Evolutionary conservation across 352 stramenopile genomes (phyloP), one percentile per base, ranked within the genome.

Genomic region (Phytophthora multivora): DNA sequence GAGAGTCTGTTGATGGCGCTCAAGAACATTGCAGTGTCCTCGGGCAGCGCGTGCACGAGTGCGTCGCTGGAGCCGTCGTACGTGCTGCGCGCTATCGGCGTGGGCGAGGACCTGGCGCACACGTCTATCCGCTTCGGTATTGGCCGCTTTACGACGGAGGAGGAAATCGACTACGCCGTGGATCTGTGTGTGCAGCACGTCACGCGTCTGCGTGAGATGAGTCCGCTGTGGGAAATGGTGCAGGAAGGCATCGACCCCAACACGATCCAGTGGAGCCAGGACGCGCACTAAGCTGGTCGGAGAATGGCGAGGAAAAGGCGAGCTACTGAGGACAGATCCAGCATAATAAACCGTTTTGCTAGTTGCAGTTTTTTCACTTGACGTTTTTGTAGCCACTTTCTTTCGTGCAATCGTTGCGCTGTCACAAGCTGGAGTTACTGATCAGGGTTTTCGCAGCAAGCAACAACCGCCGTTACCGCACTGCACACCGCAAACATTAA

Each of bases 181-280:
- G 93, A 98, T 3, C 77, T 99, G 56, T 93, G 89, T 50, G 83
- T 96, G 51, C 90, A 96, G 71, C 96, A 99, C 76, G 98, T 99
- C 6, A 89, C 65, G 38, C 91, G 97, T 45, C 85, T 99, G 63
- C 94, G 97, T 51, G 97, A 99, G 68, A 99, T 99, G 97, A 98
- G 84, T 51, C 98, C 98, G 21, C 80, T 99, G 21, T 99, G 97
- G 97, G 98, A 99, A 81, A 99, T 99, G 96, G 97, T 99, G 39
- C 97, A 99, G 81, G 97, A 99, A 82, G 98, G 98, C 55, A 98
- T 99, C 60, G 98, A 99, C 79, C 90, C 99, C n/a, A 99, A 98
- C 73, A 93, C 89, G 59, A 99, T 99, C 78, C 90, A 99, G 82
- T 99, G 98, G 98, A 97, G 86, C 35, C 96, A 99, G 75, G 97